Evolutionary conservation across 495 filamentous ascomycete genomes (phyloP), one percentile per base, ranked within the genome.

Genomic region (Penicillium parvum): DNA sequence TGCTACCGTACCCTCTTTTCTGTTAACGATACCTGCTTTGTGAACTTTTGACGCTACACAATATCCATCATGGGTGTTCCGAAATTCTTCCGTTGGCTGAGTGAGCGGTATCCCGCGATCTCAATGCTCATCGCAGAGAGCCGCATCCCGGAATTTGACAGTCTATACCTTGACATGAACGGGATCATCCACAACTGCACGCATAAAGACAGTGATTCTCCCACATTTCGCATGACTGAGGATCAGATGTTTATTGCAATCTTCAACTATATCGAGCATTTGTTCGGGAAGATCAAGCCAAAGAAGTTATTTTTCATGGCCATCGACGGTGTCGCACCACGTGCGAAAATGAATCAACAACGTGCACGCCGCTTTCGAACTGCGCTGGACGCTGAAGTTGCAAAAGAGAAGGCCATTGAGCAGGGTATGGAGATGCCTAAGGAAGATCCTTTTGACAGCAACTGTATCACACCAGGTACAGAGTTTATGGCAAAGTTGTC

Each of bases 331-430:
- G 94, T 99, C 37, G 94, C 94, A 11, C 94, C 94, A 8, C 83
- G 94, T 47, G 94, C 94, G 29, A 99, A 99, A 74, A 99, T 99
- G 94, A 99, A 99, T 55, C 94, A 99, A 62, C 94, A 99, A 67
- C 86, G 94, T 52, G 85, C 94, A 25, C 79, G 94, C 56, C 85
- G 94, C 53, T 99, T 99, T 64, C 82, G 94, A 43, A 97, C 91
- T 17, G 94, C 94, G 20, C 61, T 96, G 28, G 94, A 99, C 56
- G 86, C 83, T 22, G 94, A 99, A 56, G 74, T 74, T 48, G 89
- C 90, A 15, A 82, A 85, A 60, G 85, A 96, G 32, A 96, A 91
- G 71, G 94, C 94, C 11, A 82, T 96, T 33, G 62, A 69, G 22
- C 85, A 96, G 53, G 94, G 94, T 16, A 73, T 88, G 48, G 83